Conservation (phyloP, 2,329 filamentous ascomycete species). For the Apiospora arundinis region DNA sequence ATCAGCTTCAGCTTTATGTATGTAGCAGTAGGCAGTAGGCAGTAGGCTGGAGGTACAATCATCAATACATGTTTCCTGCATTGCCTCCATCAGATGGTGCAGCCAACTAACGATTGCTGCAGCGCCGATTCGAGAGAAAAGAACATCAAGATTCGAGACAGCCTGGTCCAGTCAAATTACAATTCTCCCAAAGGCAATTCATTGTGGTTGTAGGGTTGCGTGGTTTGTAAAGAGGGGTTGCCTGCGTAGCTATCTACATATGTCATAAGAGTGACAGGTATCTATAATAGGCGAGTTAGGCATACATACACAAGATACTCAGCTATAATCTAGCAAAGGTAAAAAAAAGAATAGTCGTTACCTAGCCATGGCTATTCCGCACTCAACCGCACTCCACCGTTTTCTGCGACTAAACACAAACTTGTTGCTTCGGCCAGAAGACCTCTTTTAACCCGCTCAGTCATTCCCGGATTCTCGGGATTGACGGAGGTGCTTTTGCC, state of each 20-base stretch:
- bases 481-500: not conserved
- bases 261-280: too few species aligned
- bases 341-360: too few species aligned
- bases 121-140: not conserved
- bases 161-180: not conserved
- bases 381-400: not conserved
- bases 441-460: not conserved
- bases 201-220: not conserved
- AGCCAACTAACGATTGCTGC: slow-evolving; percentile 13
- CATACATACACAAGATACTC: not conserved
- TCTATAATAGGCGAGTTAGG: too few species aligned
- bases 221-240: not conserved
- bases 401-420: not conserved
- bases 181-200: not conserved
- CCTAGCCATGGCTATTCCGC: too few species aligned
- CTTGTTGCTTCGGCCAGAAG: not conserved
- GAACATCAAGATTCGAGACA: slow-evolving; percentile 9
- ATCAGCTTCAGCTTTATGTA: not conserved
- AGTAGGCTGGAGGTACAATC: not conserved
- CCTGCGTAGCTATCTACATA: not conserved
- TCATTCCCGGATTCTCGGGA: slow-evolving; percentile 10
- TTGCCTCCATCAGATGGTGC: slow-evolving; percentile 1
- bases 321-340: too few species aligned
- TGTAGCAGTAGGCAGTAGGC: not conserved
- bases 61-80: slow-evolving; percentile 1